These are phyloP conservation scores for Yamadazyma tumulicola DNA, from an alignment of 805 yeast genomes.

Conservation along the genomic window DNA sequence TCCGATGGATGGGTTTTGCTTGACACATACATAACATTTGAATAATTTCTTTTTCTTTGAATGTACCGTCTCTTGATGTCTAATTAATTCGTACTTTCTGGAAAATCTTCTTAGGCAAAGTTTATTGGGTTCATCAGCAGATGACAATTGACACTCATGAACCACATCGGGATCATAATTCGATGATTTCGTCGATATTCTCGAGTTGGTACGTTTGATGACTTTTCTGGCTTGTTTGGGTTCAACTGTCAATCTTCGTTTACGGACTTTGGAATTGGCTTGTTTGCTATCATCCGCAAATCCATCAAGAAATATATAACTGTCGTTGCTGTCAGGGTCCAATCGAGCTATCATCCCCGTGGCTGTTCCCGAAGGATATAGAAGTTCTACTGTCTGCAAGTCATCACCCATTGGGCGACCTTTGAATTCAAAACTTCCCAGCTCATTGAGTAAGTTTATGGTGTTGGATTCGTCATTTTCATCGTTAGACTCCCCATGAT, in stretches of 20 bases:
- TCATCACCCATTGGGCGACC: not conserved
- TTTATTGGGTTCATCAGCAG: conserved; percentile 40
- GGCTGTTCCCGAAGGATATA: not conserved
- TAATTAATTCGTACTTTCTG: conserved; percentile 81
- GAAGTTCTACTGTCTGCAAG: not conserved
- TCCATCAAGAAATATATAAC: conserved; percentile 2
- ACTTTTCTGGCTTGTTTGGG: conserved; percentile 11
- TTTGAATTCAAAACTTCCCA: not conserved
- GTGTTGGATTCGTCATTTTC: not conserved
- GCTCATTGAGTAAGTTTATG: not conserved
- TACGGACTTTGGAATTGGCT: conserved; percentile 7
- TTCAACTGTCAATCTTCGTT: conserved; percentile 10
- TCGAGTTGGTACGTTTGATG: conserved; percentile 10
- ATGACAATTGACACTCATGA: conserved; percentile 44
- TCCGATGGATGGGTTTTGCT: conserved; percentile 50
- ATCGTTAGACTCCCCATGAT: not conserved
- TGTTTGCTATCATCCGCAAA: conserved; percentile 8
- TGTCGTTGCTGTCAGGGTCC: not conserved
- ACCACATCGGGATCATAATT: conserved; percentile 46
- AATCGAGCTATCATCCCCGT: not conserved
- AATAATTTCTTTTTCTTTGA: conserved; percentile 81
- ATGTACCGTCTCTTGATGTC: conserved; percentile 96
- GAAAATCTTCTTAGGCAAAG: conserved; percentile 42
- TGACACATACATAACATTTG: conserved; percentile 84
- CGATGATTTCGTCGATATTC: conserved; percentile 27